phyloP scores from a whole-genome alignment of 1,284 basidiomycete genomes.

The Cutaneotrichosporon daszewskae region DNA sequence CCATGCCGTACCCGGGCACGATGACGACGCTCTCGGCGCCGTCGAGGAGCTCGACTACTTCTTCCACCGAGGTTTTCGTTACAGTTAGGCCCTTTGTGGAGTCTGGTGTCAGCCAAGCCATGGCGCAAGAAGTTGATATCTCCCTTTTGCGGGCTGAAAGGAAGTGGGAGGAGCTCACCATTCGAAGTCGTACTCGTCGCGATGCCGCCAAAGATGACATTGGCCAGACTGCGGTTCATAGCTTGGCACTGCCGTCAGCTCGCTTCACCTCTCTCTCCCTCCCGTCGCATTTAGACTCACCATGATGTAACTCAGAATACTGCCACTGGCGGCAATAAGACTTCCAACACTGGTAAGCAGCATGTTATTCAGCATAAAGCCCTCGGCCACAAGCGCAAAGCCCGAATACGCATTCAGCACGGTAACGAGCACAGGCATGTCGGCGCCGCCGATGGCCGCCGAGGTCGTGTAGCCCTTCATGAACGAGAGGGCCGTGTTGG shows the following conservation, averaged over 20 bases:
- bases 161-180: constrained; percentile 11
- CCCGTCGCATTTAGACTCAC: constrained; percentile 46
- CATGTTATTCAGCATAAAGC: constrained; percentile 80
- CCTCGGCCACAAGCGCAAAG: constrained; percentile 88
- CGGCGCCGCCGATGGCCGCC: constrained; percentile 77
- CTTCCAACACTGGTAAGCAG: constrained; percentile 72
- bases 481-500: constrained; percentile 67
- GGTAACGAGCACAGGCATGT: constrained; percentile 85
- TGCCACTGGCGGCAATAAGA: constrained; percentile 76
- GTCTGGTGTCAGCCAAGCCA: constrained; percentile 34
- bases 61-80: constrained; percentile 67
- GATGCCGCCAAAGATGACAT: constrained; percentile 58
- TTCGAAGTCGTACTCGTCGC: constrained; percentile 53
- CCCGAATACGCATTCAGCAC: constrained; percentile 82
- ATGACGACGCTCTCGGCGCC: constrained; percentile 78
- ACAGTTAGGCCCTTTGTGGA: constrained; percentile 70
- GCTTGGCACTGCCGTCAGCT: constrained; percentile 62
- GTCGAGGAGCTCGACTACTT: constrained; percentile 65
- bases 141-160: background rate
- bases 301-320: constrained; percentile 87
- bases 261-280: too few relatives aligned
- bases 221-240: constrained; percentile 57
- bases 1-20: constrained; percentile 81
- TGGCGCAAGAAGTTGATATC: background rate
- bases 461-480: constrained; percentile 73